phyloP scores from a whole-genome alignment of 2,329 filamentous ascomycete genomes.

The Stagonosporopsis vannaccii region DNA sequence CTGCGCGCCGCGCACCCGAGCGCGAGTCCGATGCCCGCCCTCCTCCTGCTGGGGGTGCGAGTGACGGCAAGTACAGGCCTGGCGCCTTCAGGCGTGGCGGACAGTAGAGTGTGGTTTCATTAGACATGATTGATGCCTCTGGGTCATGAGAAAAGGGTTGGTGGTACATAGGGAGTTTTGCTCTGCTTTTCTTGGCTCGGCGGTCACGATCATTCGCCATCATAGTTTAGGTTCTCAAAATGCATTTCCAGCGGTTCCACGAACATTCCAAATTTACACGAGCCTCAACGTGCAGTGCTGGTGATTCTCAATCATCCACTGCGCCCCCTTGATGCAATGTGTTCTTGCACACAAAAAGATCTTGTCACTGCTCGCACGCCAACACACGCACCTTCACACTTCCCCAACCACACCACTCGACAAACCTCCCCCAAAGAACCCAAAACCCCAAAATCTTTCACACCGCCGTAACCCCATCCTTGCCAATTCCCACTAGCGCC shows the following conservation, averaged over 20 bases:
- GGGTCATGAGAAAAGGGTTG: slow-evolving; percentile 19
- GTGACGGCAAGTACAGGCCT: slow-evolving; percentile 52
- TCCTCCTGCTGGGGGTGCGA: slow-evolving; percentile 35
- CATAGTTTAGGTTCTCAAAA: slow-evolving; percentile 11
- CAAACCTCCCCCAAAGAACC: no score
- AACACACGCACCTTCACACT: no score
- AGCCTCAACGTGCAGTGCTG: no score
- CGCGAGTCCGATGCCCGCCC: slow-evolving; percentile 35
- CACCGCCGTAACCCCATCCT: neutral
- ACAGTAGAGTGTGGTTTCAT: slow-evolving; percentile 16
- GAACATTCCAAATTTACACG: neutral
- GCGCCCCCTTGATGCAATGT: no score
- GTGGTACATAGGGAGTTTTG: slow-evolving; percentile 19
- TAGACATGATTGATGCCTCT: slow-evolving; percentile 23
- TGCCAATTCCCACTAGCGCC: neutral
- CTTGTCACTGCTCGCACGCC: no score
- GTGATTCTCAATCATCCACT: no score
- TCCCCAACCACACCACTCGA: no score
- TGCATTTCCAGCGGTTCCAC: slow-evolving; percentile 17
- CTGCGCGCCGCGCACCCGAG: slow-evolving; percentile 34
- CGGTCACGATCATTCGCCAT: slow-evolving; percentile 13
- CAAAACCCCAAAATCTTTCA: neutral
- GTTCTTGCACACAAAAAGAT: no score
- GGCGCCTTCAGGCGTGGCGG: slow-evolving; percentile 44
- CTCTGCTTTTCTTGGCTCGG: slow-evolving; percentile 19